Base-by-base conservation (phyloP, 306 rosid species). In the Abrus precatorius region DNA sequence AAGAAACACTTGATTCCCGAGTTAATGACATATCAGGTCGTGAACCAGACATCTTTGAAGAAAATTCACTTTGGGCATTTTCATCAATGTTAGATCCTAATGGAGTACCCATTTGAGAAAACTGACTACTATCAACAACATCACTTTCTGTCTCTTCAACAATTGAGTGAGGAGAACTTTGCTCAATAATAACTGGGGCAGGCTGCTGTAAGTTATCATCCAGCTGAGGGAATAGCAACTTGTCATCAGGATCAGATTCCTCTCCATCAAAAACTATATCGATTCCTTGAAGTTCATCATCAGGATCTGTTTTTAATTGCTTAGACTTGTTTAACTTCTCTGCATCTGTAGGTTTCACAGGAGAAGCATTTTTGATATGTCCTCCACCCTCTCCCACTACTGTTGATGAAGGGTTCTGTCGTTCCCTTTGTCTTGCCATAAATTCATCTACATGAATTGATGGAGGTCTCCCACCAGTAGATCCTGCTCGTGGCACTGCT, bases 381-480 rank as follows among this genome's bases (percentile, higher is more conserved):
- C 84, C 86, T 43, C 83, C 74, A 6, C 86, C 90, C 78, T 92
- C 99, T 60, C 94, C 96, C 67, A 87, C 97, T 44, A 93, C 88
- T 9, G 94, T 67, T 56, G 87, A 90, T 66, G 85, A 81, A 60
- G 97, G 88, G 86, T 90, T 93, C 86, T 93, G 98, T 64, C 99
- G 98, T 79, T 93, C 99, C 92, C 99, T 95, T 82, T 93, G 94
- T 83, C 98, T 88, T 56, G 99, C 99, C 98, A 91, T 92, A 86
- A 93, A 95, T 84, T 95, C 98, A 85, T 95, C 99, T 74, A 95
- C 99, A 48, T 95, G 99, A 80, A 95, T 95, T 50, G 99, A 95
- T 74, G 99, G 99, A 75, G 98, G 93, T 85, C 99, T 88, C 77
- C 99, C 99, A 84, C 99, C 89, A 53, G 98, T 86, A 38, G 98